Base-by-base conservation (phyloP, 139 green algal genomes). In the Diplosphaera chodatii region DNA sequence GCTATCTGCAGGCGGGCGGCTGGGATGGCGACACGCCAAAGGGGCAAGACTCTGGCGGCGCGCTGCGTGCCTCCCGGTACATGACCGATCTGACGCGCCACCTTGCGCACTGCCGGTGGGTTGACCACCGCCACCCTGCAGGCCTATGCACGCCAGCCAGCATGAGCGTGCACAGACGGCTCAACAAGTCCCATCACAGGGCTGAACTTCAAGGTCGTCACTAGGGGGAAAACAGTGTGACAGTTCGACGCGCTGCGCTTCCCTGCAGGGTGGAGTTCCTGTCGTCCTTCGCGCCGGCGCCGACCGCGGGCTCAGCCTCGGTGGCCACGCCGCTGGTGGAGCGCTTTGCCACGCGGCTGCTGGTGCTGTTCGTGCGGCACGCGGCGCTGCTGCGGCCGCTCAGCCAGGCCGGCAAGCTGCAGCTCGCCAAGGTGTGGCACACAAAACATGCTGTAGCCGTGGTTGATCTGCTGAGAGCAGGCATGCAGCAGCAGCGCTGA, bases 291-390 rank as follows among this genome's bases (percentile, higher is more conserved):
- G 70, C 79, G 40, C 84, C 86, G 6, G 37, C 71, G 40, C 83
- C 84, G 27, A 80, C 75, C 32, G 81, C 84, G 10, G 37, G 37
- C 37, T 48, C 37, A 10, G 29, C 81, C 8, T 89, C 82, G 21
- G 88, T 88, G 25, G 78, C 74, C 31, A 75, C 64, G 22, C 67
- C 77, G 15, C 80, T 96, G 27, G 81, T 87, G 65, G 81, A 94
- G 80, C 81, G 88, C 62, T 86, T 97, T 77, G 90, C 89, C 22
- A 76, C 76, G 1, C 89, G 94, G 13, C 27, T 95, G 65, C 78
- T 98, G 30, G 76, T 92, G 41, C 90, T 97, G 72, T 97, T 94
- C 41, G 85, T 98, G 67, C 86, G 93, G 0, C 91, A 98, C 66
- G 92, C 88, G 6, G 75, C 86, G 20, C 84, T 98, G 65, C 74